These are phyloP conservation scores for Acanthamoeba castellanii DNA, from an alignment of 208 protist genomes.

Conservation along the genomic window DNA sequence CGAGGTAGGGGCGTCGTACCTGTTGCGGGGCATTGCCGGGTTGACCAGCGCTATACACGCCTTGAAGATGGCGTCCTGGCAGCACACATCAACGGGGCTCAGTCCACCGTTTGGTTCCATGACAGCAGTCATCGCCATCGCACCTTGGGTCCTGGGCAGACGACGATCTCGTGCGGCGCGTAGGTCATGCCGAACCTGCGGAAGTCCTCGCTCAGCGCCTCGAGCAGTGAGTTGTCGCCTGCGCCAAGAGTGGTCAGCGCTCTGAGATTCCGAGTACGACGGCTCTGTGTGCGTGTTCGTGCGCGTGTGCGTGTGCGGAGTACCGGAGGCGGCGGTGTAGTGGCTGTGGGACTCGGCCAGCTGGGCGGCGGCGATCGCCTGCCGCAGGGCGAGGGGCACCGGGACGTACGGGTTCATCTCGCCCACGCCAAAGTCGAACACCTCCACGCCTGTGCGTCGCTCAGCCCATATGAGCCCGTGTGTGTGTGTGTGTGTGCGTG, in stretches of 20 bases:
- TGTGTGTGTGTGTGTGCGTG: not conserved
- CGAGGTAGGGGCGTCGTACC: not conserved
- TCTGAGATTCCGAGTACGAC: not conserved
- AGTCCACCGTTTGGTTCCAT: too few relatives aligned
- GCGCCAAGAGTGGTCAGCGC: too few relatives aligned
- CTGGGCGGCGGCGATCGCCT: not conserved
- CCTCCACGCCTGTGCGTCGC: slow-evolving; percentile 24
- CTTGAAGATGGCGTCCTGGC: slow-evolving; percentile 15
- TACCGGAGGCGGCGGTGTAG: not conserved
- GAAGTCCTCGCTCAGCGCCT: not conserved
- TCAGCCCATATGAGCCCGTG: too few relatives aligned
- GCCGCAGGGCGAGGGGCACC: not conserved
- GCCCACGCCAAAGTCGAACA: slow-evolving; percentile 29
- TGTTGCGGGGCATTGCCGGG: not conserved
- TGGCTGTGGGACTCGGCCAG: not conserved
- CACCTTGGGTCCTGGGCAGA: slow-evolving; percentile 10
- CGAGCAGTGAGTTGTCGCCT: not conserved
- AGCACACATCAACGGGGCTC: not conserved
- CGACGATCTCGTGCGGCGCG: not conserved
- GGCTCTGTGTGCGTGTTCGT: too few relatives aligned
- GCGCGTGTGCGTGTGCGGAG: too few relatives aligned
- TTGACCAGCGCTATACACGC: not conserved
- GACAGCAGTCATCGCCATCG: too few relatives aligned
- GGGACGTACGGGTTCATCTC: slow-evolving; percentile 26
- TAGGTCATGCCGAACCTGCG: not conserved